Evolutionary conservation across 306 rosid genomes (phyloP), one percentile per base, ranked within the genome.

Genomic region (Corylus avellana): DNA sequence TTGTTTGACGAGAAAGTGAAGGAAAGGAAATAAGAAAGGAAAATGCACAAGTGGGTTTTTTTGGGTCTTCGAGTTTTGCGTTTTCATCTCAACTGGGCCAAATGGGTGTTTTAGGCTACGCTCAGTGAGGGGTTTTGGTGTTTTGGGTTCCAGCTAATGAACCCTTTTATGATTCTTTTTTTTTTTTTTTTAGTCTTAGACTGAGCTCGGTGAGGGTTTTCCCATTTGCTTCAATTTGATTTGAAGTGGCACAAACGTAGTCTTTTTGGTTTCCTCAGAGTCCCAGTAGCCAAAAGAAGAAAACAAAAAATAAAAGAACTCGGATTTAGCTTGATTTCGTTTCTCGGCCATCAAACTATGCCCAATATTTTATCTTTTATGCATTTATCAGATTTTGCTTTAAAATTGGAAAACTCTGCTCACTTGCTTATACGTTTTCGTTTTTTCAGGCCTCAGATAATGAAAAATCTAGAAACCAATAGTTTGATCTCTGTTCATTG

Each of bases 1-100:
- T 80, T 78, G 64, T 35, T 68, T 18, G 53, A 54, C 59, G 48
- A 73, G 64, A 78, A 73, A 67, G 16, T 68, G 66, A 67, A 57
- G 39, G 39, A 51, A 25, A 57, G 20, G 17, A 17, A 78, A 69
- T 16, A 50, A 63, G 29, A 67, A 67, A 39, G 29, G 18, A 66
- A 1, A 67, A 25, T 73, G 39, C 14, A 20, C n/a, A 44, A 46
- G 13, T 17, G 5, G 54, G 18, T 35, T 16, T 8, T 61, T 20
- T 63, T 25, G 18, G 46, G 18, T 54, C 0, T 22, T 14, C 4
- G 53, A 67, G 27, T 39, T 67, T 32, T 42, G 13, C 27, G 47
- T 67, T 67, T 16, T 17, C 14, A 10, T 18, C 72, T 67, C 51
- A 42, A 67, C 17, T 42, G 16, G 42, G 72, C 29, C 8, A 18